Evolutionary conservation across 2,329 filamentous ascomycete species (phyloP).

Genomic region (Trichoderma asperellum): DNA sequence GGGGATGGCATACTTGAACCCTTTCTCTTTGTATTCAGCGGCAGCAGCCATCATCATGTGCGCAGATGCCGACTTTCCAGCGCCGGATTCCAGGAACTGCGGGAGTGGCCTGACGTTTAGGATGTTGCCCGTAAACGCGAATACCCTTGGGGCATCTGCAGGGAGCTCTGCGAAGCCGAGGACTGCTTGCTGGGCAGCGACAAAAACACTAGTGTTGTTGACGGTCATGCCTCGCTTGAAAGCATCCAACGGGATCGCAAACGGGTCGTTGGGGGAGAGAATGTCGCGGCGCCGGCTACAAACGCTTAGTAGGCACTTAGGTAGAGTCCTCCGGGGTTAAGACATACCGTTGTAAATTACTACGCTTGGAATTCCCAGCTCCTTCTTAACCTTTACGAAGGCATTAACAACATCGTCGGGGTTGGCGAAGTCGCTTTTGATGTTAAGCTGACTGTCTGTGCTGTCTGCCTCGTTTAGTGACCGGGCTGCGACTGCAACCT

Average conservation of each 20-base stretch:
- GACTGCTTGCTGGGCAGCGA: constrained; percentile 11
- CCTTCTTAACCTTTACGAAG: constrained; percentile 1
- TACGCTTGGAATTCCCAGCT: constrained; percentile 6
- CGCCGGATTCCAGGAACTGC: constrained; percentile 17
- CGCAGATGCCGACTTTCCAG: constrained; percentile 19
- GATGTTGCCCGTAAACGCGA: constrained; percentile 21
- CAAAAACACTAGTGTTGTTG: constrained; percentile 19
- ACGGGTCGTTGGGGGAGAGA: constrained; percentile 6
- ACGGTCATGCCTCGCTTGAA: constrained; percentile 13
- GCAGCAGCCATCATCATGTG: constrained; percentile 23
- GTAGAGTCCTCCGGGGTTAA: background rate
- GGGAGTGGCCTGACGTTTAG: constrained; percentile 18
- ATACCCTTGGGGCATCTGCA: constrained; percentile 3
- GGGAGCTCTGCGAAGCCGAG: constrained; percentile 7
- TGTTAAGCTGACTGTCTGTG: constrained; percentile 12
- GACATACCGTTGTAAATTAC: constrained; percentile 21
- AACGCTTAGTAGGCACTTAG: background rate
- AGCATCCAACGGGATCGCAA: constrained; percentile 11
- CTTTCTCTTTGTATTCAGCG: constrained; percentile 10
- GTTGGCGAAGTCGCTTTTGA: constrained; percentile 17
- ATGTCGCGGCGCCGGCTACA: constrained; percentile 11
- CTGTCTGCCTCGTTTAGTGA: constrained; percentile 20
- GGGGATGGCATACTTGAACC: background rate
- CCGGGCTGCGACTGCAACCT: constrained; percentile 17
- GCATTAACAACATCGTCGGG: constrained; percentile 15